phyloP scores from a whole-genome alignment of 2,329 filamentous ascomycete species.

The Triangularia verruculosa region DNA sequence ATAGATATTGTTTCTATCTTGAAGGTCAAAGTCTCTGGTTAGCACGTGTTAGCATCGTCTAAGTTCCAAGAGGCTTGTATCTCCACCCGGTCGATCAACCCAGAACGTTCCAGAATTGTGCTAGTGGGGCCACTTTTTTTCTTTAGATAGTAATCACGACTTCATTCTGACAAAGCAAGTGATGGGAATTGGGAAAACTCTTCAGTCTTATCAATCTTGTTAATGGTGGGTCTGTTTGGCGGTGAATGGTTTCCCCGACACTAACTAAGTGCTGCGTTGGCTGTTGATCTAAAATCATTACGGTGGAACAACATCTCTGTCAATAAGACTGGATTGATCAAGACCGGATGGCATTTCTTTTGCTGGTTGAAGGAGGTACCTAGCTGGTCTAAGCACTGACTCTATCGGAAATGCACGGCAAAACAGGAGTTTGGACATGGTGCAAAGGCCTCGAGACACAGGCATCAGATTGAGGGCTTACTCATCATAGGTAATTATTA shows the following conservation, averaged over 20 bases:
- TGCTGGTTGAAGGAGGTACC: no score
- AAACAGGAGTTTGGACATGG: background rate
- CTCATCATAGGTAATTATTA: background rate
- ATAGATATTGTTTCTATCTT: no score
- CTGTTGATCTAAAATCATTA: background rate
- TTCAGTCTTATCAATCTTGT: background rate
- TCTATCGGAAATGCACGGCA: background rate
- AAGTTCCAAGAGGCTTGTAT: background rate
- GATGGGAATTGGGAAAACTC: background rate
- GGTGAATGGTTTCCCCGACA: background rate
- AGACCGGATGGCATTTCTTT: background rate
- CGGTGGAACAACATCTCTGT: no score
- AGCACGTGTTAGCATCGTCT: no score
- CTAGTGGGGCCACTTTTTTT: background rate
- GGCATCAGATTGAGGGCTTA: background rate
- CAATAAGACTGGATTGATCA: no score
- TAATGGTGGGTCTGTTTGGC: background rate
- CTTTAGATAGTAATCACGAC: background rate
- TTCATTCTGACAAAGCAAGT: background rate
- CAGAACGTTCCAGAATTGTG: background rate
- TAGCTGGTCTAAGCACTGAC: background rate
- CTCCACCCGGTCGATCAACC: background rate
- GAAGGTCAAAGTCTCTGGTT: background rate
- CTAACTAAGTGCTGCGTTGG: background rate
- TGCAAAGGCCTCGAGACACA: background rate